These are phyloP conservation scores for Tardiomyces depauwii DNA, from an alignment of 1,139 yeast genomes.

Conservation along the genomic window DNA sequence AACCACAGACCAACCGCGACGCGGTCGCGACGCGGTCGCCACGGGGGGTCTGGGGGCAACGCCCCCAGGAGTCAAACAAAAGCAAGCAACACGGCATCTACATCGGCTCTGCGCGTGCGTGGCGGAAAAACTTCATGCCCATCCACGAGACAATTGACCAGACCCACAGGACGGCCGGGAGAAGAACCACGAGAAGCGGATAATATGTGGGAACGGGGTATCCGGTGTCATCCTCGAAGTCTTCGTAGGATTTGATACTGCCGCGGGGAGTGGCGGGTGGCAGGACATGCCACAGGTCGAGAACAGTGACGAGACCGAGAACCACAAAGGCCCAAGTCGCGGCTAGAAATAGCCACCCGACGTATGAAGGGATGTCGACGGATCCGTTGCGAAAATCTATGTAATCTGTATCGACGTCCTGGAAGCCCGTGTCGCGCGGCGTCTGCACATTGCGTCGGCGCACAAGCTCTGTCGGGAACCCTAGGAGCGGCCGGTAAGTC, in stretches of 20 bases:
- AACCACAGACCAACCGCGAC: neutral
- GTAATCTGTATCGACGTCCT: neutral
- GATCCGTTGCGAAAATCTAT: neutral
- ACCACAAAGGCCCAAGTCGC: neutral
- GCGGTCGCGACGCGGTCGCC: no score
- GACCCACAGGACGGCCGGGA: conserved; percentile 52
- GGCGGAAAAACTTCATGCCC: conserved; percentile 66
- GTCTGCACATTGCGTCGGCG: neutral
- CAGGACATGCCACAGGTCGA: neutral
- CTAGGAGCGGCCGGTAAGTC: neutral
- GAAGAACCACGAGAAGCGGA: conserved; percentile 40
- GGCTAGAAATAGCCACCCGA: neutral
- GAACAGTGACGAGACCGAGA: neutral
- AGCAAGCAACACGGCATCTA: neutral
- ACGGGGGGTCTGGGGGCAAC: no score
- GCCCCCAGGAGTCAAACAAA: neutral
- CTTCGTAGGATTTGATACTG: neutral
- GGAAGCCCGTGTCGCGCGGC: neutral
- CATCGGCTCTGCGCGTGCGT: conserved; percentile 37
- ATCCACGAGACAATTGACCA: conserved; percentile 72
- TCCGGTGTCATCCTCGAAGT: conserved; percentile 23
- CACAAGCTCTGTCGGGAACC: neutral
- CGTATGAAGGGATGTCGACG: neutral
- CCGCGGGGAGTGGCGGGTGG: neutral
- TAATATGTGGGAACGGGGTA: conserved; percentile 34